Base-by-base conservation (phyloP, 331 rosid genomes). In the Malus hybrid region DNA sequence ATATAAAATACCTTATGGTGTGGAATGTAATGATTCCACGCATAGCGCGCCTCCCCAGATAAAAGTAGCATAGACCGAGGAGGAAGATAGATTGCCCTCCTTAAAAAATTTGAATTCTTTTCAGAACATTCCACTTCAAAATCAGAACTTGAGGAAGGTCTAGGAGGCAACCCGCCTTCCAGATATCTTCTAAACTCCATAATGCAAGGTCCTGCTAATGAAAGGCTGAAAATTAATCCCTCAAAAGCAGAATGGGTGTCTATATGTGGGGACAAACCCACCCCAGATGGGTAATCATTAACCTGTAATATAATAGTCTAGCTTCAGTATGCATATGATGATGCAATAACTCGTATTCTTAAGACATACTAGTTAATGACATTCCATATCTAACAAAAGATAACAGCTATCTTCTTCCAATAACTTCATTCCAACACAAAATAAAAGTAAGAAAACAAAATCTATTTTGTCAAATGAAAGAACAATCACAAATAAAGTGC, bases 221-320 rank as follows among this genome's bases (percentile, higher is more conserved):
- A 93, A 86, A 93, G 96, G 88, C 97, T 93, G 87, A 93, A 91
- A 83, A 93, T 93, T 73, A 88, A 87, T 84, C 96, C 97, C 70
- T 89, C 98, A 82, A 93, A 93, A 75, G 96, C 97, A 84, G 97
- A 93, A 86, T 93, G 98, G 71, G 98, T 93, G 87, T 93, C 97
- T 66, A 93, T 79, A 82, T 93, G 97, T 56, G 98, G 98, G 83
- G 98, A 88, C 90, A 93, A 83, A 24, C 98, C 98, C 87, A 91
- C 98, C 32, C 98, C 98, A 74, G 90, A 88, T 42, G 98, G 97
- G 75, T 91, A 93, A 81, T 93, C 97, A 79, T 93, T 91, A 63
- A 93, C 94, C 98, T 93, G 87, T 73, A 68, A 63, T 80, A 81
- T 30, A 77, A 62, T 32, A 53, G 52, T 48, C 48, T 56, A 64